A percentile compares a stretch with the other conserved stretches of the same genome.
These are phyloP conservation scores for Abortiporus biennis DNA, from an alignment of 1,284 basidiomycete species.

Conservation along the genomic window DNA sequence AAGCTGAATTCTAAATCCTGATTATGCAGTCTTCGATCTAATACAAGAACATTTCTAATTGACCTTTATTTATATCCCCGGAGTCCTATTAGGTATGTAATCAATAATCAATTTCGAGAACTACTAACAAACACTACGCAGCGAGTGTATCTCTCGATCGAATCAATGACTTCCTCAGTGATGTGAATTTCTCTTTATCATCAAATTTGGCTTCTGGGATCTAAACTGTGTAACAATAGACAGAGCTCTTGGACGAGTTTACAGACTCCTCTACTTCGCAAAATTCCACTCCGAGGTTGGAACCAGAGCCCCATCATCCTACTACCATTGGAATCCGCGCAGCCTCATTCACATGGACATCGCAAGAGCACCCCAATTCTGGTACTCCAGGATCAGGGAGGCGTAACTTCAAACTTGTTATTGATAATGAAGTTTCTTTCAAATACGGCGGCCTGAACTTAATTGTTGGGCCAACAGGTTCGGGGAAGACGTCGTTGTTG, in stretches of 20 bases:
- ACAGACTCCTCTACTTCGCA: slow-evolving; percentile 19
- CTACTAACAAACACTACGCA: too few relatives aligned
- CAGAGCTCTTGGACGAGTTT: slow-evolving; percentile 41
- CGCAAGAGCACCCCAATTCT: slow-evolving; percentile 15
- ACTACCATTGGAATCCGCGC: slow-evolving; percentile 30
- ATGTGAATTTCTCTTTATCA: slow-evolving; percentile 19
- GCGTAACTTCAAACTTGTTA: slow-evolving; percentile 40
- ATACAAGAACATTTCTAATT: background rate
- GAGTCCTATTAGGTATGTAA: background rate
- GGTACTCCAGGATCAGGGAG: slow-evolving; percentile 26
- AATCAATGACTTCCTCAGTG: slow-evolving; percentile 35
- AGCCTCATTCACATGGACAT: slow-evolving; percentile 32
- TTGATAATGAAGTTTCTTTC: slow-evolving; percentile 52
- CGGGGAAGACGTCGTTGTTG: slow-evolving; percentile 45
- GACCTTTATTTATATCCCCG: background rate
- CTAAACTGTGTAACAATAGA: too few relatives aligned
- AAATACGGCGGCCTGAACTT: slow-evolving; percentile 53
- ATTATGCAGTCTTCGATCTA: background rate
- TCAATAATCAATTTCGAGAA: background rate
- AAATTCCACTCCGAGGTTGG: too few relatives aligned
- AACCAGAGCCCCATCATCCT: slow-evolving; percentile 11
- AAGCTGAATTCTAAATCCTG: background rate
- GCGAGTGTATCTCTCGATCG: slow-evolving; percentile 40
- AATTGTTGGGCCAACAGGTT: slow-evolving; percentile 56
- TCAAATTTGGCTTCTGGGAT: background rate